Percentiles rank a stretch among this genome's conserved stretches.
Conservation (phyloP, 179 eudicot species). For the Nepenthes alata region DNA sequence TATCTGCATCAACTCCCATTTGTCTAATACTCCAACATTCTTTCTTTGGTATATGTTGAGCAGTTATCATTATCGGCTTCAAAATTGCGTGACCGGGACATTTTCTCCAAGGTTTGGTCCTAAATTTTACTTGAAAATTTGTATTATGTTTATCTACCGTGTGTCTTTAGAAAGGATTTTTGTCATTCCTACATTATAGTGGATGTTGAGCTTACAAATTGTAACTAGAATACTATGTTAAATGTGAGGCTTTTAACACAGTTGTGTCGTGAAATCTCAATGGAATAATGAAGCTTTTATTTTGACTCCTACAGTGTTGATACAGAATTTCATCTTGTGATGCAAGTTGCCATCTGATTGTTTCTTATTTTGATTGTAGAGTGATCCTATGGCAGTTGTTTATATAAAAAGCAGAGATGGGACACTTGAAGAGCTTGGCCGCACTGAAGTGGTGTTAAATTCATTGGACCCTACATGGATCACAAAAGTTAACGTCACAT, state of each 20-base stretch:
- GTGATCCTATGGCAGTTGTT: slow-evolving; percentile 90
- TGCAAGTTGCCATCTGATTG: no score
- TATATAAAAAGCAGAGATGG: slow-evolving; percentile 81
- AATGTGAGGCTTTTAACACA: no score
- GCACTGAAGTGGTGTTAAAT: slow-evolving; percentile 86
- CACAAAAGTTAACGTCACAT: slow-evolving; percentile 44
- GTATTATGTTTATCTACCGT: neutral
- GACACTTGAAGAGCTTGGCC: slow-evolving; percentile 79
- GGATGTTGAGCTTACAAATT: no score
- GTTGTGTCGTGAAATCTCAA: no score
- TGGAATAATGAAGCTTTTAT: no score
- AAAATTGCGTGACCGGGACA: slow-evolving; percentile 68
- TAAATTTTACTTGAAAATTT: slow-evolving; percentile 5
- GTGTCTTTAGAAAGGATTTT: neutral
- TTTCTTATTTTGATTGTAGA: slow-evolving; percentile 37
- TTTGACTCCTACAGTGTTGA: no score
- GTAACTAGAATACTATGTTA: no score
- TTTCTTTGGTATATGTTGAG: slow-evolving; percentile 11
- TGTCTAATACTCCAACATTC: no score
- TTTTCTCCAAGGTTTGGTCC: slow-evolving; percentile 82
- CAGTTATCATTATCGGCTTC: slow-evolving; percentile 89
- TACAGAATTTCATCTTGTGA: no score
- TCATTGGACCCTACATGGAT: slow-evolving; percentile 89
- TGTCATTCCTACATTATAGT: no score
- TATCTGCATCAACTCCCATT: no score